Evolutionary conservation across 2,329 filamentous ascomycete genomes (phyloP).

Genomic region (Ophiostoma sp.): DNA sequence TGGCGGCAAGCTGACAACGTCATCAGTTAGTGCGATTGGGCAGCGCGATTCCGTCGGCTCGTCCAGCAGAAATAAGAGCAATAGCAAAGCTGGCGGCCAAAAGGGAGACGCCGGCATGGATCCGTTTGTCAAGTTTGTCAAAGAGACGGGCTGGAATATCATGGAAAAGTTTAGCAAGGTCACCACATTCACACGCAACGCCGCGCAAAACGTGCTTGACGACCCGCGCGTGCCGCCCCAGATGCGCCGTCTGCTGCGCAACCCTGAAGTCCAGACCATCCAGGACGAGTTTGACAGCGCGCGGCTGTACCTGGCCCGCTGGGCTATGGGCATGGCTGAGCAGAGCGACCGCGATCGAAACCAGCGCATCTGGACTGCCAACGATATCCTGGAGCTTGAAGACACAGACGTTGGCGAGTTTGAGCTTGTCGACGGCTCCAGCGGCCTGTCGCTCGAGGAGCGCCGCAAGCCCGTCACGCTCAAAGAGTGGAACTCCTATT

Average conservation of each 20-base stretch:
- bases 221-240: conserved; percentile 89
- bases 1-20: conserved; percentile 55
- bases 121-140: conserved; percentile 85
- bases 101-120: conserved; percentile 72
- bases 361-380: conserved; percentile 86
- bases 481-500: conserved; percentile 87
- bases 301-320: conserved; percentile 85
- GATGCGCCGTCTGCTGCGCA: conserved; percentile 74
- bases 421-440: conserved; percentile 75
- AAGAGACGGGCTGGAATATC: conserved; percentile 93
- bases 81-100: conserved; percentile 28
- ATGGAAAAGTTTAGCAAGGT: conserved; percentile 97
- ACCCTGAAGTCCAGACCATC: conserved; percentile 88
- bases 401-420: conserved; percentile 94
- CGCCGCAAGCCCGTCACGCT: conserved; percentile 70
- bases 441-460: conserved; percentile 68
- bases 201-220: conserved; percentile 85
- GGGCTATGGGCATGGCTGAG: conserved; percentile 98
- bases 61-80: background rate
- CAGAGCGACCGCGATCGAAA: conserved; percentile 85
- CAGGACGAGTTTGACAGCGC: conserved; percentile 98
- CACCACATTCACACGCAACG: conserved; percentile 87
- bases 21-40: conserved; percentile 42
- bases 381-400: conserved; percentile 88
- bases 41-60: conserved; percentile 36